Evolutionary conservation across 169 alveolate species (phyloP), one percentile per base, ranked within the genome.

Genomic region (Perkinsus olseni): DNA sequence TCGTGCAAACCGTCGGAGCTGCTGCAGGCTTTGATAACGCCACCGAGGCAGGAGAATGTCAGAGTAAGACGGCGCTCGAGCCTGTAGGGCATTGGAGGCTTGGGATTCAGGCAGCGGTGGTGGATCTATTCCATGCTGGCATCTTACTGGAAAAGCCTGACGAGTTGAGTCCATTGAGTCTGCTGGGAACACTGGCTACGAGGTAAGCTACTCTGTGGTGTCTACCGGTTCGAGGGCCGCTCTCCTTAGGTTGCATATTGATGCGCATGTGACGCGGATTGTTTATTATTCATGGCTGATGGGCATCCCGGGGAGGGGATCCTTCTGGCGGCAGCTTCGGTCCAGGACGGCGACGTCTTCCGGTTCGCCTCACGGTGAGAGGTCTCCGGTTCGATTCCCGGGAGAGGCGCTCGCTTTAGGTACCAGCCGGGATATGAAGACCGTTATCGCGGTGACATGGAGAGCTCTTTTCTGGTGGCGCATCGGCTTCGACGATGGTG

Each of bases 221-320:
- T 28, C 8, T 13, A 4, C 31, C 4, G 8, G 82, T 4, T 1
- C 8, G 82, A 21, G 36, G 82, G 17, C 36, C 17, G 28, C 31
- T 6, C 17, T 62, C 31, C 1, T 62, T 24, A 62, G 82, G 31
- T 24, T 62, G 8, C 82, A 62, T 62, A 62, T 62, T 62, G 82
- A 62, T 28, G 82, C 82, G 8, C 82, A 62, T 62, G 82, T 62
- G 28, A 62, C 82, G 34, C 82, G 82, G 0, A 62, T 62, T 21
- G 82, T 62, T 4, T 62, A 62, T 24, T 62, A 62, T 24, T 62
- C 82, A 4, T 62, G 82, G 82, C 82, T 62, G 8, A 62, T 62
- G 82, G 82, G 82, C 82, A 62, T 62, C 82, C 82, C 82, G 28
- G 82, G 82, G 82, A 62, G 34, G 82, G 82, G 82, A 62, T 62